Conservation (phyloP, 805 yeast genomes). For the Spathaspora sp. region DNA sequence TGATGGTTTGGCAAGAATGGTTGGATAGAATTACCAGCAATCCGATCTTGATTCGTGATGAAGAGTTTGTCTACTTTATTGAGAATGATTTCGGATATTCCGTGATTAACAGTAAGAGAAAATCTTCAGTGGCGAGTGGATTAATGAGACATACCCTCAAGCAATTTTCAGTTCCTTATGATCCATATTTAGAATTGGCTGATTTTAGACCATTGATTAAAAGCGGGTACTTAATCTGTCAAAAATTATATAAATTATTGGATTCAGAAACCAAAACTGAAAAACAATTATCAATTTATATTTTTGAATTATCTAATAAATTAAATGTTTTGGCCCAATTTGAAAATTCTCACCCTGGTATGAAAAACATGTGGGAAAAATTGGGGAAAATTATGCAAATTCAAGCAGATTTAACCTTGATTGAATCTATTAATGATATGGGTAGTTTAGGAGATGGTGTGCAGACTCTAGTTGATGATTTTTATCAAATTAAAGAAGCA, state of each 20-base stretch:
- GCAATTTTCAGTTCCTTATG: conserved; percentile 89
- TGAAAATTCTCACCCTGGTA: conserved; percentile 57
- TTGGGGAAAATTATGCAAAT: conserved; percentile 64
- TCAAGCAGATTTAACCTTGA: conserved; percentile 72
- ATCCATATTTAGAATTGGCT: conserved; percentile 75
- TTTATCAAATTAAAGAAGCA: conserved; percentile 87
- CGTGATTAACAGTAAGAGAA: conserved; percentile 55
- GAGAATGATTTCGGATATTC: conserved; percentile 71
- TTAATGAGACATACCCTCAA: conserved; percentile 84
- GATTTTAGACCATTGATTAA: conserved; percentile 86
- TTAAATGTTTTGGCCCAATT: conserved; percentile 37
- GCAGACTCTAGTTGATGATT: conserved; percentile 61
- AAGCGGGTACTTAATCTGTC: conserved; percentile 58
- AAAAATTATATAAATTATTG: conserved; percentile 47
- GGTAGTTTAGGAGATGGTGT: conserved; percentile 78
- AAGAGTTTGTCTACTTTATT: conserved; percentile 80
- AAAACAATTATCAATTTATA: conserved; percentile 45
- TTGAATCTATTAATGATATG: conserved; percentile 66
- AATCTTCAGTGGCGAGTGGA: conserved; percentile 73
- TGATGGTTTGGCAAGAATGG: conserved; percentile 75
- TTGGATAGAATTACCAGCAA: conserved; percentile 67
- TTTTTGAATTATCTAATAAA: conserved; percentile 46
- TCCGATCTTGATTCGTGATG: conserved; percentile 81
- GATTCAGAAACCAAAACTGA: conserved; percentile 58
- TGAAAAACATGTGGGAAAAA: conserved; percentile 75